Evolutionary conservation across 2,329 filamentous ascomycete species (phyloP).

Genomic region (Cucurbitaria berberidis): DNA sequence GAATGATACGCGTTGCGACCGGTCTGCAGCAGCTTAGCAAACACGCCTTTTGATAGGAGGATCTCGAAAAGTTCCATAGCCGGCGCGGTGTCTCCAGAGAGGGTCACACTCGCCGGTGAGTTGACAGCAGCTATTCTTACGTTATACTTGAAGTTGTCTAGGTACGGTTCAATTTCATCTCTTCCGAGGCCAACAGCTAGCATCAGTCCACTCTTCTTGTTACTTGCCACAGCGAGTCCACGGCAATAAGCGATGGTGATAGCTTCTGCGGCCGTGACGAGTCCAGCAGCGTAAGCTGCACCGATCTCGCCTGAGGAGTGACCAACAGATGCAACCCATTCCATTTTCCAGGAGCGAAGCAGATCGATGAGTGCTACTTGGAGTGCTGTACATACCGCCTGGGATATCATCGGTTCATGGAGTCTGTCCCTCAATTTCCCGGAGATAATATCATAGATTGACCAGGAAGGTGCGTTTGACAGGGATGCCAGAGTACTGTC

Average conservation of each 20-base stretch:
- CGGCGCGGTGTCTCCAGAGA: conserved; percentile 51
- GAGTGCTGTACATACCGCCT: conserved; percentile 25
- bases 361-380: conserved; percentile 24
- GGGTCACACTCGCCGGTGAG: conserved; percentile 46
- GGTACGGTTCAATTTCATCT: conserved; percentile 3
- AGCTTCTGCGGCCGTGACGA: conserved; percentile 10
- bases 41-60: conserved; percentile 47
- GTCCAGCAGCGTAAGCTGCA: conserved; percentile 34
- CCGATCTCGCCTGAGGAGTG: conserved; percentile 39
- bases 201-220: conserved; percentile 17
- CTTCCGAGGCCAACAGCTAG: conserved; percentile 23
- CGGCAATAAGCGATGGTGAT: conserved; percentile 22
- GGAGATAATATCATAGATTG: conserved; percentile 1
- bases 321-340: conserved; percentile 14
- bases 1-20: conserved; percentile 55
- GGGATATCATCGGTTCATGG: conserved; percentile 15
- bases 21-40: conserved; percentile 46
- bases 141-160: neutral
- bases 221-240: conserved; percentile 21
- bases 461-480: neutral
- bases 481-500: neutral
- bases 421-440: neutral
- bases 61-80: conserved; percentile 40
- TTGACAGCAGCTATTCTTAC: conserved; percentile 16
- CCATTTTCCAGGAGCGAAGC: conserved; percentile 15